These are phyloP conservation scores for Stentor coeruleus DNA, from an alignment of 73 alveolate genomes.

Conservation along the genomic window DNA sequence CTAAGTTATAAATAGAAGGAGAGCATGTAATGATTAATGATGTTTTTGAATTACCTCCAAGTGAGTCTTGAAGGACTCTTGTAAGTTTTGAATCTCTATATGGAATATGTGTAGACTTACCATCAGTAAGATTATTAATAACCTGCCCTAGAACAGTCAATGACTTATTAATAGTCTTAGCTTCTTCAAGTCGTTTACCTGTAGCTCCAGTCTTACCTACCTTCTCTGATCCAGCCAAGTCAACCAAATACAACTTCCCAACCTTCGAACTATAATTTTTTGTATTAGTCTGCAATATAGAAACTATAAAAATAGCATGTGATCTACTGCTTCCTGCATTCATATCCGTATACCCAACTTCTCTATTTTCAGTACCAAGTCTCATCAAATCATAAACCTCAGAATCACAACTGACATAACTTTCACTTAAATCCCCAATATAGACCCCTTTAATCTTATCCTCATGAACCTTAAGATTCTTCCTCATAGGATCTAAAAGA, in stretches of 20 bases:
- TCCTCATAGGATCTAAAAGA: constrained; percentile 54
- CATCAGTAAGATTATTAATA: constrained; percentile 86
- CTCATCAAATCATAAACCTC: constrained; percentile 63
- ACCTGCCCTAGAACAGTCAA: constrained; percentile 86
- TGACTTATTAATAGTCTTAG: constrained; percentile 60
- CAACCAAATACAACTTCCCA: constrained; percentile 80
- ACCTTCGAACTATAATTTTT: constrained; percentile 62
- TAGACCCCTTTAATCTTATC: constrained; percentile 68
- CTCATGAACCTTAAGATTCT: constrained; percentile 69
- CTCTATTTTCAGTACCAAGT: constrained; percentile 69
- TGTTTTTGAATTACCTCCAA: constrained; percentile 95
- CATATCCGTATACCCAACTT: constrained; percentile 68
- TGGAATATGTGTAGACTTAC: constrained; percentile 77
- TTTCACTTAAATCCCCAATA: constrained; percentile 74
- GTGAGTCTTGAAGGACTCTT: constrained; percentile 78
- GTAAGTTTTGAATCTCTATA: constrained; percentile 88
- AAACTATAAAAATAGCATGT: constrained; percentile 72
- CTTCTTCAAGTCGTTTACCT: constrained; percentile 73
- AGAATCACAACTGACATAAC: constrained; percentile 42
- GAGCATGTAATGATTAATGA: constrained; percentile 89
- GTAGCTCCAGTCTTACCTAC: constrained; percentile 84
- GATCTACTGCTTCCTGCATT: constrained; percentile 83
- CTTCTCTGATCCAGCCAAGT: constrained; percentile 92
- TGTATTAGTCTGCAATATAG: constrained; percentile 55
- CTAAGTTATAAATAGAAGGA: constrained; percentile 78